Evolutionary conservation across 2,329 filamentous ascomycete species (phyloP), one percentile per base, ranked within the genome.

Genomic region (Ophiostoma australiae): DNA sequence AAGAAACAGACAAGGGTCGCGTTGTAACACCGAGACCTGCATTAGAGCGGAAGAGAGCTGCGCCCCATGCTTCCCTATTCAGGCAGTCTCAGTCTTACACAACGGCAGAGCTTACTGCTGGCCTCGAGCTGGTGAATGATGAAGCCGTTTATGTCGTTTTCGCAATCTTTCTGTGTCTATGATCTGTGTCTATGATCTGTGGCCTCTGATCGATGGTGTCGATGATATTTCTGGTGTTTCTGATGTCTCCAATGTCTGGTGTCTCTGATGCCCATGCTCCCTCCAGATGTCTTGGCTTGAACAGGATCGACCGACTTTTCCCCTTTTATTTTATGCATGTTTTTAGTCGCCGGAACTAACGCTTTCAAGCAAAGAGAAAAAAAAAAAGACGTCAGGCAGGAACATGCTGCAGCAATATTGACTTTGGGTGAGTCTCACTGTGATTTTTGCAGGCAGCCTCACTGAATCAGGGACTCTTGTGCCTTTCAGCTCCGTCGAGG

Each of bases 21-120:
- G 13, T 39, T 39, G 63, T 39, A 66, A 39, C 20, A 66, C 63
- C 35, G 63, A 66, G 35, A 39, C 63, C 20, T 66, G 63, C 63
- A 66, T 39, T 20, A 23, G 61, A 39, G 27, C 27, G 58, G 27
- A 33, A 63, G 7, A 39, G 33, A 37, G 63, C 63, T 37, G 61
- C 61, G 61, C 61, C 33, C 33, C 61, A n/a, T n/a, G 31, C 31
- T n/a, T 35, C 33, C 61, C 33, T 15, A 35, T 35, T 35, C 20
- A 11, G 61, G 31, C 20, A 39, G 61, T 37, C 20, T 35, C 20
- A 37, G 20, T n/a, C 48, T 23, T 55, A 55, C 20, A 55, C 11
- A 23, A 55, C 48, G 48, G 48, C 41, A 44, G 41, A 44, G 48
- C 48, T 55, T 55, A 58, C n/a, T 58, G 44, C 44, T 48, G 44